phyloP scores from a whole-genome alignment of 2,329 filamentous ascomycete genomes.

The Xylaria sp. region DNA sequence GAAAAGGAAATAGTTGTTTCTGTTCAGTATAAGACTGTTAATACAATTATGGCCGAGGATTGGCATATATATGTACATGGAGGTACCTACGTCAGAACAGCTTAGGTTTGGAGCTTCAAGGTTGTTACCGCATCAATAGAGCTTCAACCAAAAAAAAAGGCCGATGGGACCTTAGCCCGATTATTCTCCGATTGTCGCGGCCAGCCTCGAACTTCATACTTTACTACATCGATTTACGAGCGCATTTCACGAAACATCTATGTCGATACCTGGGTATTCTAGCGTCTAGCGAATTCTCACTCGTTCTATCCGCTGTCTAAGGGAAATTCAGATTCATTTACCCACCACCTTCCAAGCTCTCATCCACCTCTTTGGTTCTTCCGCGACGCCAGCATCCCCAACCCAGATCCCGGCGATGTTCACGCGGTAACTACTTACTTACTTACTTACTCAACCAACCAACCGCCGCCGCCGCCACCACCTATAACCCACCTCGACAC shows the following conservation, averaged over 20 bases:
- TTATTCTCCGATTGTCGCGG: slow-evolving; percentile 31
- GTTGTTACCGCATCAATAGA: slow-evolving; percentile 22
- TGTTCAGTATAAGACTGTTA: too few species aligned
- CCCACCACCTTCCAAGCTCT: background rate
- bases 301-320: background rate
- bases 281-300: background rate
- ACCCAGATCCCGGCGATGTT: slow-evolving; percentile 1
- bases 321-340: background rate
- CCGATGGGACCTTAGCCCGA: slow-evolving; percentile 29
- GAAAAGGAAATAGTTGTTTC: background rate
- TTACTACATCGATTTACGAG: slow-evolving; percentile 13
- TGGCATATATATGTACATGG: background rate
- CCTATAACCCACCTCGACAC: slow-evolving; percentile 11
- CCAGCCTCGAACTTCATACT: slow-evolving; percentile 8
- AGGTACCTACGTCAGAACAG: slow-evolving; percentile 4
- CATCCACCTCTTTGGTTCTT: too few species aligned
- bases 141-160: slow-evolving; percentile 28
- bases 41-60: background rate
- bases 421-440: slow-evolving; percentile 5
- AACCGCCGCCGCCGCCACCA: too few species aligned
- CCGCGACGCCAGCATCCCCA: background rate
- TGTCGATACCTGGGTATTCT: background rate
- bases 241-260: background rate
- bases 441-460: too few species aligned
- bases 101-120: slow-evolving; percentile 12